These are phyloP conservation scores for Whalleya microplaca DNA, from an alignment of 2,329 filamentous ascomycete species.

Conservation along the genomic window DNA sequence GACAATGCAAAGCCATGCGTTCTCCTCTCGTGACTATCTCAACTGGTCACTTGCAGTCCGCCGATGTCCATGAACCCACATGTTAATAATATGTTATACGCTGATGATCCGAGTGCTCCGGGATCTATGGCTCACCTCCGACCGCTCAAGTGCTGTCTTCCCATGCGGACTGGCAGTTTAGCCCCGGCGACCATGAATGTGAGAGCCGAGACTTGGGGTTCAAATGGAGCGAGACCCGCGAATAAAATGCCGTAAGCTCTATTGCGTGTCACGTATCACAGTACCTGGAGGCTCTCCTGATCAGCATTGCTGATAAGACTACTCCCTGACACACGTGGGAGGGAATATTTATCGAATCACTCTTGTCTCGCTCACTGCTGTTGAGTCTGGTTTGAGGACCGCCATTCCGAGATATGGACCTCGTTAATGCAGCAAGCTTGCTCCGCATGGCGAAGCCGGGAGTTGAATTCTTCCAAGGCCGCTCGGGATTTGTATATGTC, in stretches of 20 bases:
- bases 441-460: background rate
- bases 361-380: background rate
- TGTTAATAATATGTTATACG: slow-evolving; percentile 8
- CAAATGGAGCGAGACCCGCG: slow-evolving; percentile 10
- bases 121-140: slow-evolving; percentile 10
- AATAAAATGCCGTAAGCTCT: slow-evolving; percentile 15
- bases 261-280: slow-evolving; percentile 11
- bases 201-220: slow-evolving; percentile 19
- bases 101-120: slow-evolving; percentile 21
- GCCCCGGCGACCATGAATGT: slow-evolving; percentile 13
- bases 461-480: background rate
- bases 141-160: slow-evolving; percentile 2
- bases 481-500: background rate
- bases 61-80: slow-evolving; percentile 11
- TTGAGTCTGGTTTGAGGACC: background rate
- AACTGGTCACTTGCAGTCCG: slow-evolving; percentile 4
- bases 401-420: background rate
- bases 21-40: background rate
- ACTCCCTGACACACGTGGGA: slow-evolving; percentile 1
- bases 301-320: slow-evolving; percentile 8
- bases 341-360: background rate
- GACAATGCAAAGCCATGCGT: background rate
- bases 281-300: slow-evolving; percentile 5
- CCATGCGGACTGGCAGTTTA: background rate
- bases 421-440: background rate